phyloP scores from a whole-genome alignment of 2,329 filamentous ascomycete species.

The Calonectria henricotiae region DNA sequence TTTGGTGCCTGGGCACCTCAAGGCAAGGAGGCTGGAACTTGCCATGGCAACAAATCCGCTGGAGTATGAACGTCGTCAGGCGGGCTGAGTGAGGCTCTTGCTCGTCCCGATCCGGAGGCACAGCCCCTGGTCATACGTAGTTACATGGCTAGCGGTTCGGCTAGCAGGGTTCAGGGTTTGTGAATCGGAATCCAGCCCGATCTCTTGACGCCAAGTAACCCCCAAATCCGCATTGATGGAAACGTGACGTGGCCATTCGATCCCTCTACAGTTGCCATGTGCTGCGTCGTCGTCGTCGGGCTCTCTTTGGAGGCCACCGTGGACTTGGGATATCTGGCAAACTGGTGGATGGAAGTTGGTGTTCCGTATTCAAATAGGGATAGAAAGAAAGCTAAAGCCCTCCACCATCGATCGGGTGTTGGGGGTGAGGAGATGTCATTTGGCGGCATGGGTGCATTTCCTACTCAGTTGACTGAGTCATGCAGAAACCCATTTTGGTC shows the following conservation, averaged over 20 bases:
- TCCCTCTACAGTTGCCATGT: background rate
- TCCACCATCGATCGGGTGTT: background rate
- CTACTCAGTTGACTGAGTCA: background rate
- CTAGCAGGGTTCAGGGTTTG: conserved; percentile 51
- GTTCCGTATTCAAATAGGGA: background rate
- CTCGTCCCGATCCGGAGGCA: conserved; percentile 46
- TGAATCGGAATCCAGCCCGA: conserved; percentile 44
- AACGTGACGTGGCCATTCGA: conserved; percentile 39
- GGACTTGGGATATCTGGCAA: background rate
- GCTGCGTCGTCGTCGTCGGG: background rate
- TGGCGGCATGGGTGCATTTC: background rate
- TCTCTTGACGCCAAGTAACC: conserved; percentile 36
- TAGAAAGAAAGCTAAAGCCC: background rate
- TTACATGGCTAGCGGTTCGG: conserved; percentile 39
- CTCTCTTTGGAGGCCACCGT: background rate
- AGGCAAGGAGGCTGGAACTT: background rate
- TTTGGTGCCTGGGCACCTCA: background rate
- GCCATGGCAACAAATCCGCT: background rate
- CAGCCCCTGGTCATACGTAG: conserved; percentile 41
- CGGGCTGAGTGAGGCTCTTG: conserved; percentile 41
- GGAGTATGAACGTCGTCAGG: conserved; percentile 30
- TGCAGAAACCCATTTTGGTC: background rate
- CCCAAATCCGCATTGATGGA: conserved; percentile 22
- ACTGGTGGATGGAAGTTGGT: background rate
- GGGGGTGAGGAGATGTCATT: background rate